A percentile compares a stretch with the other conserved stretches of the same genome.
Conservation (phyloP, 352 stramenopile genomes). For the Phytophthora pisi region DNA sequence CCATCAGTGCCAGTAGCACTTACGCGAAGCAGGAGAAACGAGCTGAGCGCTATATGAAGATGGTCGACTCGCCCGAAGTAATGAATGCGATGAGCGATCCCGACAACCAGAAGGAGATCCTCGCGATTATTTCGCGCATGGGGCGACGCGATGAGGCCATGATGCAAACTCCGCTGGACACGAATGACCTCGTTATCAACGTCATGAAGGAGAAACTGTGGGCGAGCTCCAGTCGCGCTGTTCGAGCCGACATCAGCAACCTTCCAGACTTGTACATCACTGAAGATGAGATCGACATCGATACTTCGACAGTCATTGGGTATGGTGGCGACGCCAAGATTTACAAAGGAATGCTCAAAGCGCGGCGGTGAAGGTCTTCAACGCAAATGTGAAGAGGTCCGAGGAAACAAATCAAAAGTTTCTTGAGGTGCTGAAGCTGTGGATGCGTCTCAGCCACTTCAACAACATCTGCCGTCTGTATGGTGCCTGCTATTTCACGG, state of each 20-base stretch:
- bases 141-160: background rate
- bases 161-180: background rate
- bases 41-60: background rate
- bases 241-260: background rate
- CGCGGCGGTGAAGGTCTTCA: background rate
- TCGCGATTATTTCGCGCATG: background rate
- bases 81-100: background rate
- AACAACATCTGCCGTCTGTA: background rate
- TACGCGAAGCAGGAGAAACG: background rate
- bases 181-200: background rate
- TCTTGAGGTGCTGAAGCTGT: background rate
- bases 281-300: background rate
- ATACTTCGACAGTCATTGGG: background rate
- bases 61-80: background rate
- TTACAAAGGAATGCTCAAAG: background rate
- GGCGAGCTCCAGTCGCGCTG: background rate
- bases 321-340: background rate
- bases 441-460: background rate
- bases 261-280: background rate
- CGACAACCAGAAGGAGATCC: background rate
- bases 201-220: background rate
- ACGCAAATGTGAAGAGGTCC: background rate
- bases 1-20: background rate
- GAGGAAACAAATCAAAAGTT: background rate
- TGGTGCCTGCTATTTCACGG: background rate